Conservation (phyloP, 2,329 filamentous ascomycete species). For the Aspergillus tanneri region DNA sequence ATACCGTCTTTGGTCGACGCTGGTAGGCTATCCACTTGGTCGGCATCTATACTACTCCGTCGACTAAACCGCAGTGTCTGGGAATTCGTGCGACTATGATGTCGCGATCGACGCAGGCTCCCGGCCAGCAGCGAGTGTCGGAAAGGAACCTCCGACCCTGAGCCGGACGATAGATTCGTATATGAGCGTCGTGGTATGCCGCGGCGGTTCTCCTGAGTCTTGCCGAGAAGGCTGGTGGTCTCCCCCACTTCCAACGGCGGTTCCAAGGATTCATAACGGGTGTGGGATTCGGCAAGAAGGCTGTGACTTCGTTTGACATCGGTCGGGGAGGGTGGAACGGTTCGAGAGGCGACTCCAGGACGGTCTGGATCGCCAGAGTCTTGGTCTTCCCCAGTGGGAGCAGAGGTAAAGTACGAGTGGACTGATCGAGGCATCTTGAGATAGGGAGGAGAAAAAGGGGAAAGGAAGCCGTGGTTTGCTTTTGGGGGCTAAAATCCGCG, state of each 20-base stretch:
- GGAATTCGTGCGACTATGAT: conserved; percentile 53
- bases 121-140: conserved; percentile 36
- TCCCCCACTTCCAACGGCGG: conserved; percentile 32
- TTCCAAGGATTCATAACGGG: conserved; percentile 33
- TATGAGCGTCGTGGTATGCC: conserved; percentile 36
- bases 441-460: no score
- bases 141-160: conserved; percentile 34
- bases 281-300: conserved; percentile 33
- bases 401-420: conserved; percentile 23
- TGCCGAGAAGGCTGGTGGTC: conserved; percentile 37
- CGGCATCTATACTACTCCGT: conserved; percentile 59
- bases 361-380: conserved; percentile 7
- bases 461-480: no score
- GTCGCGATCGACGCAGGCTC: conserved; percentile 41
- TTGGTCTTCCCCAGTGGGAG: conserved; percentile 18
- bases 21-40: conserved; percentile 29
- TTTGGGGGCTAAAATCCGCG: no score
- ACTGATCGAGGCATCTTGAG: conserved; percentile 39
- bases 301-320: conserved; percentile 32
- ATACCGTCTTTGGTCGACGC: conserved; percentile 49
- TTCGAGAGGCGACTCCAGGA: conserved; percentile 21
- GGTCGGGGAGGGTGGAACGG: conserved; percentile 39
- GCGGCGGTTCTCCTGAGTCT: conserved; percentile 17
- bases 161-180: conserved; percentile 34
- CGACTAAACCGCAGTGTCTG: conserved; percentile 49